Evolutionary conservation across 2,329 filamentous ascomycete genomes (phyloP), one percentile per base, ranked within the genome.

Genomic region (Fusarium tanahbumbuense): DNA sequence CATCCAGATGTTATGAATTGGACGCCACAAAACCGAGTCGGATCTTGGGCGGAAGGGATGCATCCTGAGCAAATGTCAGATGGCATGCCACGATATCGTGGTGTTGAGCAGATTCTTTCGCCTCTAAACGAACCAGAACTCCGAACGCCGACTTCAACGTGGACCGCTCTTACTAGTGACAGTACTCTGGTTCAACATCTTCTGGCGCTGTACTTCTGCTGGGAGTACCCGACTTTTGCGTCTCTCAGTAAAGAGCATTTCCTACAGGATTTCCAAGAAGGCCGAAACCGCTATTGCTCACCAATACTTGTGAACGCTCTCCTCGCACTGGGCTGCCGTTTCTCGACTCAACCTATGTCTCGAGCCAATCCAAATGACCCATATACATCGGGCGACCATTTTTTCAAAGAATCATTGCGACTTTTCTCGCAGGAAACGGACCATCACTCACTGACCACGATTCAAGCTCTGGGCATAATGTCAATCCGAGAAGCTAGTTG

Each of bases 381-480:
- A 5, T 86, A 86, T 60, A 89, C 89, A 0, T 89, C 91, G 1
- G 91, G 92, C 7, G 89, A 93, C 67, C 88, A 92, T 75, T 94
- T 93, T 79, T 93, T 93, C 78, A 87, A 88, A 55, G 91, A 94
- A 76, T 86, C 88, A 10, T 84, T 87, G 64, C 83, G 89, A 12
- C 81, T 93, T 1, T 83, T 92, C 30, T 82, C 86, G 59, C 81
- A 86, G 57, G 86, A 89, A 67, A 77, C 81, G 3, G 82, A 92
- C 63, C 87, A 88, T 55, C 87, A 92, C 66, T 86, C 78, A 9
- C 79, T 93, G 30, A 92, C 91, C 4, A 93, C 90, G 7, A 89
- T 92, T 46, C 92, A 94, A 80, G 91, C 92, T 3, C 81, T 94
- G 20, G 91, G 91, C 8, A 87, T 94, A 72, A 92, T 94, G 90